Base-by-base conservation (phyloP, 768 basidiomycete species). In the Suillus brevipes region DNA sequence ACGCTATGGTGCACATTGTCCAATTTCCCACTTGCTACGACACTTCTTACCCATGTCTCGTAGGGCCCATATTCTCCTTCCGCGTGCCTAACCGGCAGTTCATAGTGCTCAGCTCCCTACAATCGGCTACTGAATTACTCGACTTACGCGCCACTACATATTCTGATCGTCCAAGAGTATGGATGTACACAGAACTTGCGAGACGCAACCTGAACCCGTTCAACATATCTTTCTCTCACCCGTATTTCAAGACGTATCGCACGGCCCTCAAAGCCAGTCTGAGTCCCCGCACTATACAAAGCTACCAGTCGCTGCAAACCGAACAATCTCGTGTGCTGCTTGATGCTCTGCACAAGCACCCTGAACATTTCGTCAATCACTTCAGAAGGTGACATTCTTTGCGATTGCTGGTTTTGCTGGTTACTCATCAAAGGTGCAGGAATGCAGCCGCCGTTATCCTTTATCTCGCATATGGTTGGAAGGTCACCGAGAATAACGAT, bases 121-220 rank as follows among this genome's bases (percentile, higher is more conserved):
- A 40, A 40, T 10, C 57, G 1, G 57, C 25, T 25, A 58, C 57
- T 18, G 57, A 58, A 28, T 40, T 58, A 1, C 57, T 58, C 37
- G 57, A 58, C 18, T 25, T 8, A 40, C 57, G 38, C 37, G 57
- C 57, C 23, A 23, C 57, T 40, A 58, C 23, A 12, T 58, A 58
- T 25, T 58, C 57, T 28, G 57, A 58, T 40, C 57, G 57, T 58
- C 57, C 57, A 40, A 58, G 5, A 40, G 1, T 18, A 40, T 58
- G 57, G 57, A 58, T 58, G 57, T 38, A 23, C 4, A 55, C 53
- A 34, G 23, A 37, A 58, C 57, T 58, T 58, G 57, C 57, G 23
- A 16, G 7, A 23, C 57, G 57, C 37, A 16, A 40, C 23, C 9
- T 58, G 38, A 18, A 3, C 7, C 23, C 37, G 9, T 58, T 58